phyloP scores from a whole-genome alignment of 345 rosid genomes.

The Dipteronia sinensis region DNA sequence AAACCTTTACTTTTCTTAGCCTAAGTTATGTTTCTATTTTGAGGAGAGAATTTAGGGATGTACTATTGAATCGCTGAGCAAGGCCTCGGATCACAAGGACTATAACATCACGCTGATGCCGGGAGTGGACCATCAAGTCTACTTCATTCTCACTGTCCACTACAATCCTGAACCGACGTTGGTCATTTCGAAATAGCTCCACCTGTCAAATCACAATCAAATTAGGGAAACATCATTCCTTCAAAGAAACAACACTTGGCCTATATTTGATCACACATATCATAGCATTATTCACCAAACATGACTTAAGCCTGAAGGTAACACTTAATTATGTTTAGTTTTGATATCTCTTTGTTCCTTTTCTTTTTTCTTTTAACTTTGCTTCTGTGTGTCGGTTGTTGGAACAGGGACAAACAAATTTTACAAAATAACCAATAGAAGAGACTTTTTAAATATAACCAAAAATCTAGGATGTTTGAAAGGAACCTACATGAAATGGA shows the following conservation, averaged over 20 bases:
- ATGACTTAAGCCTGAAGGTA: too few species aligned
- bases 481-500: slow-evolving; percentile 83
- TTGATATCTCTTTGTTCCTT: too few species aligned
- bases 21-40: slow-evolving; percentile 60
- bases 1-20: slow-evolving; percentile 11
- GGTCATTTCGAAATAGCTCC: slow-evolving; percentile 68
- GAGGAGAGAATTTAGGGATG: slow-evolving; percentile 92
- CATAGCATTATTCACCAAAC: too few species aligned
- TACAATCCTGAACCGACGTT: slow-evolving; percentile 77
- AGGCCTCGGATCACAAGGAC: slow-evolving; percentile 88
- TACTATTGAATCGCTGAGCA: slow-evolving; percentile 94
- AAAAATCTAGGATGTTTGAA: neutral
- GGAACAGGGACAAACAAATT: too few species aligned
- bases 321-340: too few species aligned
- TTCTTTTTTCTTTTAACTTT: too few species aligned
- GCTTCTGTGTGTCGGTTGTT: too few species aligned
- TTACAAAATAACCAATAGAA: neutral
- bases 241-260: too few species aligned
- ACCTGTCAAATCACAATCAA: slow-evolving; percentile 7
- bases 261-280: too few species aligned
- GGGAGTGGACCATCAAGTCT: slow-evolving; percentile 80
- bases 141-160: slow-evolving; percentile 87
- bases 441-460: neutral
- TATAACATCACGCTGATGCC: slow-evolving; percentile 71
- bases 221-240: neutral